Evolutionary conservation across 345 rosid species (phyloP).

Genomic region (Lagerstroemia speciosa): DNA sequence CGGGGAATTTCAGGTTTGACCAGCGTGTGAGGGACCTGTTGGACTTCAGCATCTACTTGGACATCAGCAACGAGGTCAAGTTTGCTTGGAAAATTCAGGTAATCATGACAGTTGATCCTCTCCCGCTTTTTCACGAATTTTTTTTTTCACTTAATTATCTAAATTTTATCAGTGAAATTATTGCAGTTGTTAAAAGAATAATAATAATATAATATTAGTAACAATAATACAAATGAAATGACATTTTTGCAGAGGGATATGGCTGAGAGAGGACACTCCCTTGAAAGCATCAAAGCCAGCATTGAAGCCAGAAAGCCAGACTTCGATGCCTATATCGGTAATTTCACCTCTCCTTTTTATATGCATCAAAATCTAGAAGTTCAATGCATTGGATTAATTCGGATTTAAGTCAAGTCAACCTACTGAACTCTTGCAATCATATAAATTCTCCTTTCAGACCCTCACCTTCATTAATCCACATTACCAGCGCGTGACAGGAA

Average conservation of each 20-base stretch:
- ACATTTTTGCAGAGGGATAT: constrained; percentile 64
- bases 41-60: constrained; percentile 95
- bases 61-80: constrained; percentile 93
- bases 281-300: constrained; percentile 96
- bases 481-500: too few species aligned
- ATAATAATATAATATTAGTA: background rate
- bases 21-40: constrained; percentile 71
- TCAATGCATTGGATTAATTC: too few species aligned
- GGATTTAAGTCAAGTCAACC: too few species aligned
- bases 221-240: background rate
- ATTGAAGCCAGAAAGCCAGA: constrained; percentile 95
- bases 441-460: too few species aligned
- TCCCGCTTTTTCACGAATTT: background rate
- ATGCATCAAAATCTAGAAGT: too few species aligned
- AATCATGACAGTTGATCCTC: background rate
- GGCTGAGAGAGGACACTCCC: constrained; percentile 99
- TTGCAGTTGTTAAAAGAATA: too few species aligned
- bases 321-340: constrained; percentile 95
- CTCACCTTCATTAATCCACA: too few species aligned
- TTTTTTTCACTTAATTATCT: background rate
- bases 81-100: constrained; percentile 81
- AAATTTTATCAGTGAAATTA: too few species aligned
- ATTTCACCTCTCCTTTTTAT: background rate
- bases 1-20: constrained; percentile 51
- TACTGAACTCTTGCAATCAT: too few species aligned